Percentiles rank a stretch among this genome's conserved stretches.
Conservation (phyloP, 192 early-diverging fungal genomes). For the Coemansia sp. region DNA sequence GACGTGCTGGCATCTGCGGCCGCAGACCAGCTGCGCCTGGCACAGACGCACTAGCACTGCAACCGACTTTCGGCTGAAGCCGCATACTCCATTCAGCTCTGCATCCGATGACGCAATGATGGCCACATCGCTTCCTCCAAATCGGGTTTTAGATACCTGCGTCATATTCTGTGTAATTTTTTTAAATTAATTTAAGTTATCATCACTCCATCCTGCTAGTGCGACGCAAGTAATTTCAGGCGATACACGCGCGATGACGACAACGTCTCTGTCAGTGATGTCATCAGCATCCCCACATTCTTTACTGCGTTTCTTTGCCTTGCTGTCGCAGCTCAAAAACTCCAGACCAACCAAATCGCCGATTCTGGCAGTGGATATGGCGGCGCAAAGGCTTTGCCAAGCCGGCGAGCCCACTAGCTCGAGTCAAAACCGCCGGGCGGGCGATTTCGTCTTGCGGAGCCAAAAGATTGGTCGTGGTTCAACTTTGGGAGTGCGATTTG, state of each 20-base stretch:
- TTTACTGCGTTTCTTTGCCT: conserved; percentile 1
- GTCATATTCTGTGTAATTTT: background rate
- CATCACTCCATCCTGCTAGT: no score
- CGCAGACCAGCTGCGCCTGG: conserved; percentile 36
- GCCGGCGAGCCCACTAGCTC: no score
- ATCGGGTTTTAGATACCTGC: background rate
- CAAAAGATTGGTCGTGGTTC: background rate
- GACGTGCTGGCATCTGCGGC: conserved; percentile 27
- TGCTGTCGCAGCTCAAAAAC: background rate
- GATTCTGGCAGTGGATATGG: no score
- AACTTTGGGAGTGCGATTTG: background rate
- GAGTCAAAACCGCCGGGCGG: no score
- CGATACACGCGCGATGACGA: conserved; percentile 1
- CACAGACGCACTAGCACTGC: conserved; percentile 6
- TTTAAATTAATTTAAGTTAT: background rate
- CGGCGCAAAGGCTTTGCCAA: no score
- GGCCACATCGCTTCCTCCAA: background rate
- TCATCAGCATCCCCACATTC: background rate
- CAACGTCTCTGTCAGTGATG: background rate
- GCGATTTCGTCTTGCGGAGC: background rate
- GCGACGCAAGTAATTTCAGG: no score
- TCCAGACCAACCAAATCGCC: background rate
- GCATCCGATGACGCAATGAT: background rate
- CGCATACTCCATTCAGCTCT: background rate
- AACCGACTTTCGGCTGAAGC: background rate